A percentile compares a stretch with the other conserved stretches of the same genome.
Evolutionary conservation across 371 early-diverging fungal genomes (phyloP).

Genomic region (Mortierella sp.): DNA sequence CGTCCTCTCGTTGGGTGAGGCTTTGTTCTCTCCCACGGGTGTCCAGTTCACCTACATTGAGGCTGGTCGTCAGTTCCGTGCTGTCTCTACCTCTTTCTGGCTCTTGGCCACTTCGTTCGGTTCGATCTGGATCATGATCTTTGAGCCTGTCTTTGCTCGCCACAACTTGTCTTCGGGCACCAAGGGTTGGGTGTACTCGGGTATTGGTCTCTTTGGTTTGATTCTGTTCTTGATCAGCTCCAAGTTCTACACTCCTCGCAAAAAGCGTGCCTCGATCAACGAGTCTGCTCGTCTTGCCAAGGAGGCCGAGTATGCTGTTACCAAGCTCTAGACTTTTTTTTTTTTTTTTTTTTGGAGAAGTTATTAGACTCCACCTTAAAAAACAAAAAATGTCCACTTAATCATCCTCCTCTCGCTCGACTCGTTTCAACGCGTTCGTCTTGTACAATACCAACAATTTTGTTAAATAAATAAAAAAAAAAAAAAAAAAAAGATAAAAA

Average conservation of each 20-base stretch:
- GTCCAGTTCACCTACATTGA: conserved; percentile 73
- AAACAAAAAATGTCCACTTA: too few relatives aligned
- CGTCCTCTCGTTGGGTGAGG: conserved; percentile 71
- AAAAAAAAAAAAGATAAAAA: too few relatives aligned
- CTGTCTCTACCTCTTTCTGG: conserved; percentile 56
- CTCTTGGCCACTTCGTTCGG: conserved; percentile 56
- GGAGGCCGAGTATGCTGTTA: conserved; percentile 33
- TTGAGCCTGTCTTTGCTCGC: conserved; percentile 30
- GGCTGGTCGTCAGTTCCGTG: conserved; percentile 57
- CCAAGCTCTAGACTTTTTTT: conserved; percentile 11
- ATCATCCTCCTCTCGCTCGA: too few relatives aligned
- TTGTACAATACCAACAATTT: too few relatives aligned
- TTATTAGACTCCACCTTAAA: too few relatives aligned
- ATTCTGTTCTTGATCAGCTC: conserved; percentile 28
- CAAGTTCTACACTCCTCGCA: conserved; percentile 39
- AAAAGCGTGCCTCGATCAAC: conserved; percentile 44
- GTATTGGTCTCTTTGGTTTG: conserved; percentile 45
- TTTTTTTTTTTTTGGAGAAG: too few relatives aligned
- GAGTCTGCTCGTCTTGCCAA: conserved; percentile 43
- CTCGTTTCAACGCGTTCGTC: too few relatives aligned
- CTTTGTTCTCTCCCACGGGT: conserved; percentile 71
- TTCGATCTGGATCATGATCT: conserved; percentile 40
- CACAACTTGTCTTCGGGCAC: conserved; percentile 9
- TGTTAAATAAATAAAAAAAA: too few relatives aligned
- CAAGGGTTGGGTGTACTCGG: conserved; percentile 45